Base-by-base conservation (phyloP, 1,284 basidiomycete genomes). In the Malassezia sympodialis region DNA sequence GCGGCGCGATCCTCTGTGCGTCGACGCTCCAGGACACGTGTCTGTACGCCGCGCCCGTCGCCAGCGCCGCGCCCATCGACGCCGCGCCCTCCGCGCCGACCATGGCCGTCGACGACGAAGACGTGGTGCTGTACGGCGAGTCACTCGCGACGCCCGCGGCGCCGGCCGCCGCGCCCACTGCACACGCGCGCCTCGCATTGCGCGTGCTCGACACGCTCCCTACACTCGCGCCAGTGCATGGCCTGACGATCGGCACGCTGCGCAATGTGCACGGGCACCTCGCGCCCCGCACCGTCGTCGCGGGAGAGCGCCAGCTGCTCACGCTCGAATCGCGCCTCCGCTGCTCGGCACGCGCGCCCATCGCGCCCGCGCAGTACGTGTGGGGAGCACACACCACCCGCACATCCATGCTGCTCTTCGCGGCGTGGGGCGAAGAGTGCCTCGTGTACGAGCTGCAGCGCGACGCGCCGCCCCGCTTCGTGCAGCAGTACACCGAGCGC, bases 91-190 rank as follows among this genome's bases (percentile, higher is more conserved):
- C 44, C 15, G 44, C 28, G 17, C 44, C 44, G 27, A 4, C 26
- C 15, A 23, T 46, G 7, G n/a, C 26, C 6, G 17, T 46, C 3
- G 17, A 24, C 21, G 86, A 89, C 59, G 75, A 57, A 4, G 55
- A 51, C 15, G 8, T 56, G 19, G 55, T 52, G 17, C 61, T 76
- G 24, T 76, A 76, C 53, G 75, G 74, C 17, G 61, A 68, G 17
- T 67, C 71, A 4, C 59, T 58, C n/a, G 53, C 53, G 8, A 21
- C 51, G 26, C 40, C 49, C 6, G 49, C 48, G 30, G 21, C 34
- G 15, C 21, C 37, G 8, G n/a, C 53, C 3, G 35, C 48, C 17
- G 7, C 34, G 17, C 32, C 26, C 10, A 28, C 24, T 19, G 8
- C 39, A 14, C 34, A 8, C 14, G 24, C 34, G 14, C n/a, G 23